Conservation (phyloP, 2,329 filamentous ascomycete genomes). For the Thyridium curvatum region DNA sequence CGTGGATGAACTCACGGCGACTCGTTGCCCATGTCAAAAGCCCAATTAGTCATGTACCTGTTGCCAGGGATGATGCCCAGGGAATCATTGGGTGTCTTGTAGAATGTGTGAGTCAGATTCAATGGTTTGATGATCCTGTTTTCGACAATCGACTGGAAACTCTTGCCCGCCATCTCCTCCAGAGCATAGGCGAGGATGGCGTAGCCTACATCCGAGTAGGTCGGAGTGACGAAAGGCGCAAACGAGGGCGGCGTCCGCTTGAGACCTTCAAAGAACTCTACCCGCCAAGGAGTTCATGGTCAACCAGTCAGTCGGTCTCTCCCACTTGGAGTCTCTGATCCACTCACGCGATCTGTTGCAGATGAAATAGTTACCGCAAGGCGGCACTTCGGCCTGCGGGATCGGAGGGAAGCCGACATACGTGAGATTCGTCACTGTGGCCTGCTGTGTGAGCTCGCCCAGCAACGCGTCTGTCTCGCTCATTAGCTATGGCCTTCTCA, state of each 20-base stretch:
- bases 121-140: constrained; percentile 23
- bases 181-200: constrained; percentile 28
- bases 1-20: constrained; percentile 16
- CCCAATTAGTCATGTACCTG: constrained; percentile 21
- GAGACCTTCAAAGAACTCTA: constrained; percentile 22
- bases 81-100: constrained; percentile 19
- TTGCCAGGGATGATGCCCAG: constrained; percentile 27
- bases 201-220: constrained; percentile 31
- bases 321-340: too few relatives aligned
- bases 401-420: constrained; percentile 8
- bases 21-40: constrained; percentile 21
- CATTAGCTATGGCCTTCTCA: neutral
- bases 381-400: constrained; percentile 4
- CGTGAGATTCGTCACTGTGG: neutral
- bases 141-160: constrained; percentile 21
- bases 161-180: constrained; percentile 23
- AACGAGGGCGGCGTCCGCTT: constrained; percentile 21
- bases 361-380: constrained; percentile 4
- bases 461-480: constrained; percentile 3
- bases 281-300: neutral
- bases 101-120: constrained; percentile 22
- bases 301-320: too few relatives aligned
- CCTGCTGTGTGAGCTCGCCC: constrained; percentile 7
- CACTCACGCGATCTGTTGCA: constrained; percentile 8
- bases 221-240: constrained; percentile 24